phyloP scores from a whole-genome alignment of 345 rosid genomes.

The Salix dunnii region DNA sequence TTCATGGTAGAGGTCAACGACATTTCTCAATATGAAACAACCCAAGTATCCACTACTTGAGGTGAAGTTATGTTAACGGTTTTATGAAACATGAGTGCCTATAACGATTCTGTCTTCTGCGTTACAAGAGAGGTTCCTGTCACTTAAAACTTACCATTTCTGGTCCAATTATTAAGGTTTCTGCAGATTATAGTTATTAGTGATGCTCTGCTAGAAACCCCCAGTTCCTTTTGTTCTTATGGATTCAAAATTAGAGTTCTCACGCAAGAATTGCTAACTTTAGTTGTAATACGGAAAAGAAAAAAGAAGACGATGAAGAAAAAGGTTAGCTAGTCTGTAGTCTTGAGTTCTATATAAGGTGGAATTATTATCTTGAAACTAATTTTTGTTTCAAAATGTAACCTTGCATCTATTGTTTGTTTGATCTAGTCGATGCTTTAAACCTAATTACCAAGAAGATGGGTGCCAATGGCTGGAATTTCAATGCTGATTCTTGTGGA shows the following conservation, averaged over 20 bases:
- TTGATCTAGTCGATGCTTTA: slow-evolving; percentile 42
- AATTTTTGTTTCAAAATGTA: not conserved
- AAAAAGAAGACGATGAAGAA: not conserved
- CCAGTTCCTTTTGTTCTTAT: not conserved
- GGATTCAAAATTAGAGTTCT: not conserved
- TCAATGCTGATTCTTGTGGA: slow-evolving; percentile 39
- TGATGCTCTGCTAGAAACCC: not conserved
- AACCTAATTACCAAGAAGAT: slow-evolving; percentile 33
- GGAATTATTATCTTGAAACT: not conserved
- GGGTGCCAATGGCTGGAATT: slow-evolving; percentile 50
- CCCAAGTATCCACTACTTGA: not conserved
- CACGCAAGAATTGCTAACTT: not conserved
- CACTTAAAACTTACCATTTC: not conserved
- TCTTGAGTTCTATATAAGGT: not conserved
- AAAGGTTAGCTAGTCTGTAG: not conserved
- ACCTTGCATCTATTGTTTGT: not conserved
- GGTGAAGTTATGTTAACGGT: not conserved
- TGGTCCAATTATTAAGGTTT: not conserved
- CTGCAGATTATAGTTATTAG: not conserved
- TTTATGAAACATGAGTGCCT: not conserved
- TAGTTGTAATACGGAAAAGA: not conserved
- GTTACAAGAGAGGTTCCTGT: not conserved
- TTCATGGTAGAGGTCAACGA: not conserved
- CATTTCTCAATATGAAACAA: not conserved
- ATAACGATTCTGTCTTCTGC: not conserved